phyloP scores from a whole-genome alignment of 148 eudicot genomes.

The Chenopodium quinoa region DNA sequence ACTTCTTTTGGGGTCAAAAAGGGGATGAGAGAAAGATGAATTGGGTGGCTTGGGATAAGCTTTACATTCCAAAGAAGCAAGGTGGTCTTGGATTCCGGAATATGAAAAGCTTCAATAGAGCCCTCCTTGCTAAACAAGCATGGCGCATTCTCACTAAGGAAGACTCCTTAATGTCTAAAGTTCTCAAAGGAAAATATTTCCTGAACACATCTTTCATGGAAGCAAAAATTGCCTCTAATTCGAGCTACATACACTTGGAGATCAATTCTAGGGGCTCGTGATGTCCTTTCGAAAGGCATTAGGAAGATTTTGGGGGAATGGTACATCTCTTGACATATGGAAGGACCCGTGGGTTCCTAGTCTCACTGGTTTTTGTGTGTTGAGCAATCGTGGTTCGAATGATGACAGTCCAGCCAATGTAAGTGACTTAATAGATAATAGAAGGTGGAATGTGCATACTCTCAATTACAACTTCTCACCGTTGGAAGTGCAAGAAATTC shows the following conservation, averaged over 20 bases:
- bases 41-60: background rate
- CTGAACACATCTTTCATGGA: background rate
- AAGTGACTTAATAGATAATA: too few species aligned
- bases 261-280: background rate
- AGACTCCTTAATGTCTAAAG: background rate
- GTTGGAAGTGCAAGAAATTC: too few species aligned
- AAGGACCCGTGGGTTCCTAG: background rate
- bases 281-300: background rate
- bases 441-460: too few species aligned
- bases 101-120: background rate
- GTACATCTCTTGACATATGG: background rate
- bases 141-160: background rate
- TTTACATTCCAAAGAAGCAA: background rate
- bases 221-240: background rate
- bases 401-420: too few species aligned
- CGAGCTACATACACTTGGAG: too few species aligned
- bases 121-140: background rate
- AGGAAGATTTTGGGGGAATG: background rate
- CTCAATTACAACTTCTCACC: too few species aligned
- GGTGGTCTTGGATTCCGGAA: background rate
- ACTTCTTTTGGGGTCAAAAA: conserved; percentile 2
- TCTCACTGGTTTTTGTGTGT: too few species aligned
- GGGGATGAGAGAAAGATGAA: background rate
- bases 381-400: too few species aligned
- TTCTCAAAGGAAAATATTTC: too few species aligned